Evolutionary conservation across 2,329 filamentous ascomycete species (phyloP).

Genomic region (Amesomyces nigricolor): DNA sequence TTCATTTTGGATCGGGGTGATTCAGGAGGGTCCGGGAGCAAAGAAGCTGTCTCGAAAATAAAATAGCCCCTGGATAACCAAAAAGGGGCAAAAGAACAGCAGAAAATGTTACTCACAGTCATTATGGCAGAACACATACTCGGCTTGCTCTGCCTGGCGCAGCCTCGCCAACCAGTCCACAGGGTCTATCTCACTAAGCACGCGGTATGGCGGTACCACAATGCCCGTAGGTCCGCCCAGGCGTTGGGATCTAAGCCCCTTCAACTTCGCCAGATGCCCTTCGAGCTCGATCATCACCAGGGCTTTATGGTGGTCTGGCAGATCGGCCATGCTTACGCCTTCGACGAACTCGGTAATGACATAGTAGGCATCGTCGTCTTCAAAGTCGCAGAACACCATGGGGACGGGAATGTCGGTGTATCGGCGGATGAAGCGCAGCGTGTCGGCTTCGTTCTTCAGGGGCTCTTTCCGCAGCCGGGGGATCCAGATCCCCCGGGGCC

Average conservation of each 20-base stretch:
- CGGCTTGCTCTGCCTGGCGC: slow-evolving; percentile 16
- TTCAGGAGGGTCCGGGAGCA: too few species aligned
- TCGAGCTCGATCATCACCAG: slow-evolving; percentile 26
- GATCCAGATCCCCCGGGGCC: slow-evolving; percentile 27
- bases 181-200: slow-evolving; percentile 24
- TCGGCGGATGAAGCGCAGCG: slow-evolving; percentile 24
- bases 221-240: slow-evolving; percentile 31
- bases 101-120: slow-evolving; percentile 13
- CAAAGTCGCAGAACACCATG: slow-evolving; percentile 26
- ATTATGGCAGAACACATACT: slow-evolving; percentile 28
- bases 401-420: slow-evolving; percentile 30
- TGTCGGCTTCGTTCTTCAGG: slow-evolving; percentile 30
- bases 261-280: slow-evolving; percentile 26
- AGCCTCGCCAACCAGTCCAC: slow-evolving; percentile 24
- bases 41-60: too few species aligned
- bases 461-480: slow-evolving; percentile 29
- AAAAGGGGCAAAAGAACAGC: too few species aligned
- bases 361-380: slow-evolving; percentile 31
- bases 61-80: too few species aligned
- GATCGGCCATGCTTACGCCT: slow-evolving; percentile 29
- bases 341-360: slow-evolving; percentile 30
- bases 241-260: slow-evolving; percentile 26
- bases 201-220: slow-evolving; percentile 30
- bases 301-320: slow-evolving; percentile 26
- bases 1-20: too few species aligned